Evolutionary conservation across 2,329 filamentous ascomycete species (phyloP).

Genomic region (Trichoderma semiorbis): DNA sequence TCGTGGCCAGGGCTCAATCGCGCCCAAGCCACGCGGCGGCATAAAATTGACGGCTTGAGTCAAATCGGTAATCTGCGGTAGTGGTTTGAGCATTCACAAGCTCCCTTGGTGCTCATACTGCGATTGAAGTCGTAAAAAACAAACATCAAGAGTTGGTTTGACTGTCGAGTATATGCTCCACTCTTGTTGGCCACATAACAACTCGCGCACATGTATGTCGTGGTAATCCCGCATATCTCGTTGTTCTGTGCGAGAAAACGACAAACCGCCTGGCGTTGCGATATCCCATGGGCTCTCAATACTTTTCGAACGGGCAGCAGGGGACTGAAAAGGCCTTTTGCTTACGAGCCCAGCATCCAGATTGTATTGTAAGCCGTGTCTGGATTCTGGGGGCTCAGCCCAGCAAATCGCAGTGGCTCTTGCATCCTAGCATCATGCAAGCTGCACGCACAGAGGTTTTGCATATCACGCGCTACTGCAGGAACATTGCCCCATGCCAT

Average conservation of each 20-base stretch:
- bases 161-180: neutral
- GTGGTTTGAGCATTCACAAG: neutral
- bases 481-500: conserved; percentile 9
- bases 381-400: neutral
- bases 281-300: neutral
- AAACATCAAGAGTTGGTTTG: neutral
- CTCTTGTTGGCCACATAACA: conserved; percentile 1
- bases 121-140: neutral
- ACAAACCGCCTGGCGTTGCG: neutral
- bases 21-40: neutral
- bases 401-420: neutral
- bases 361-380: neutral
- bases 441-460: neutral
- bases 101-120: neutral
- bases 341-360: neutral
- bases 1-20: neutral
- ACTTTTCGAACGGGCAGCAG: neutral
- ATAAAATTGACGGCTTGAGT: neutral
- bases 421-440: neutral
- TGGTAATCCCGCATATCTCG: neutral
- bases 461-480: conserved; percentile 17
- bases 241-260: neutral
- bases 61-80: neutral
- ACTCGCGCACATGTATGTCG: neutral
- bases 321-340: neutral